A percentile compares a stretch with the other conserved stretches of the same genome.
Conservation (phyloP, 495 filamentous ascomycete species). For the Penicillium longicatenatum region DNA sequence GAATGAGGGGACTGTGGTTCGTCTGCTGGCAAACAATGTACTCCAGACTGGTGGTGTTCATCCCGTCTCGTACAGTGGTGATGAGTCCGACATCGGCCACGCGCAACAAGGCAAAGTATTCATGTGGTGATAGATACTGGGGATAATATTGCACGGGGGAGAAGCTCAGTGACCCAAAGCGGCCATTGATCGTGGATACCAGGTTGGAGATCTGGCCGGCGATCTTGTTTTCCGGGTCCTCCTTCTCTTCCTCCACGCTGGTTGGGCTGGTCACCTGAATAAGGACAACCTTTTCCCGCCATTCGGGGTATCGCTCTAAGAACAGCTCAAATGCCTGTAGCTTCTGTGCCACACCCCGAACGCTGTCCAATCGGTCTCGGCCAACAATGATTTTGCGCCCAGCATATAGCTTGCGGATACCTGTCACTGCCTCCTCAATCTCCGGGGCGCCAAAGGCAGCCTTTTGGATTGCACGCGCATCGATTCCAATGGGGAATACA, state of each 20-base stretch:
- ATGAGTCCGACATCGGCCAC: slow-evolving; percentile 87
- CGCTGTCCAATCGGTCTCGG: slow-evolving; percentile 87
- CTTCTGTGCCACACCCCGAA: slow-evolving; percentile 89
- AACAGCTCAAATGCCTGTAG: slow-evolving; percentile 90
- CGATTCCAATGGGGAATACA: slow-evolving; percentile 89
- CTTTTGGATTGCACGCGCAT: slow-evolving; percentile 68
- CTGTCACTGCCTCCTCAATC: slow-evolving; percentile 65
- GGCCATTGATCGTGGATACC: slow-evolving; percentile 86
- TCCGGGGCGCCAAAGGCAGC: slow-evolving; percentile 67
- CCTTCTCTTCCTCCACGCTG: slow-evolving; percentile 69
- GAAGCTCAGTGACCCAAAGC: slow-evolving; percentile 81
- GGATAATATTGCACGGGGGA: slow-evolving; percentile 90
- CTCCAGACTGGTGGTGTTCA: slow-evolving; percentile 95
- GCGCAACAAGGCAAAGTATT: slow-evolving; percentile 89
- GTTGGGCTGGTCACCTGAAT: slow-evolving; percentile 94
- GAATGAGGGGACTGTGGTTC: slow-evolving; percentile 79
- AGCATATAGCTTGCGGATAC: slow-evolving; percentile 69
- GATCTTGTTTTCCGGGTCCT: slow-evolving; percentile 68
- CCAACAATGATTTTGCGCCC: slow-evolving; percentile 92
- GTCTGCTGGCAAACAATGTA: slow-evolving; percentile 90
- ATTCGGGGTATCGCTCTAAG: slow-evolving; percentile 82
- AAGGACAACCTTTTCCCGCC: slow-evolving; percentile 87
- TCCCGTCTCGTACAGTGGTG: slow-evolving; percentile 89
- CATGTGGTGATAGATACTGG: slow-evolving; percentile 80
- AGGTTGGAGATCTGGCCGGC: slow-evolving; percentile 83